Conservation (phyloP, 495 filamentous ascomycete genomes). For the Tuber aestivum region DNA sequence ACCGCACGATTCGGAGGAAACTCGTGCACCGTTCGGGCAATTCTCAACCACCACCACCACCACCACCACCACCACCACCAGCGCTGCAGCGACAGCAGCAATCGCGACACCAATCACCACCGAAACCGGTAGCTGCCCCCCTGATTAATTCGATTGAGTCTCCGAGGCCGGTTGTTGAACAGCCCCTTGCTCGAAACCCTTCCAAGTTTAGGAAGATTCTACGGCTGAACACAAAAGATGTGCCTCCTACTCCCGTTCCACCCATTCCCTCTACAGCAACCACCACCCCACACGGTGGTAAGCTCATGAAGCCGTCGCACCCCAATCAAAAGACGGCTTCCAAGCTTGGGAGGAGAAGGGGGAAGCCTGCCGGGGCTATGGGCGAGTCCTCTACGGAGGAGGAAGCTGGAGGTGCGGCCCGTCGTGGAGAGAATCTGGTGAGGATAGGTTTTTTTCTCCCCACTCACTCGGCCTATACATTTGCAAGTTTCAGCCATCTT, state of each 20-base stretch:
- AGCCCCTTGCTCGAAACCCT: slow-evolving; percentile 27
- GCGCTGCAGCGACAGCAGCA: slow-evolving; percentile 1
- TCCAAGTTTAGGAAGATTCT: slow-evolving; percentile 39
- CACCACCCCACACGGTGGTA: slow-evolving; percentile 12
- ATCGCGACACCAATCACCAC: slow-evolving; percentile 1
- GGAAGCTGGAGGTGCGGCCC: background rate
- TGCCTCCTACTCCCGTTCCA: slow-evolving; percentile 11
- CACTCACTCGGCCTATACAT: background rate
- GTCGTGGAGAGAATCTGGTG: background rate
- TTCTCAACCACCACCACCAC: slow-evolving; percentile 12
- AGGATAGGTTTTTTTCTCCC: background rate
- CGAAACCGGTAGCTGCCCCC: slow-evolving; percentile 1
- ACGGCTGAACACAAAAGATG: slow-evolving; percentile 36
- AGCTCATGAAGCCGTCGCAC: slow-evolving; percentile 10
- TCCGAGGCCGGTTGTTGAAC: slow-evolving; percentile 22
- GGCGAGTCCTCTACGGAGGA: slow-evolving; percentile 17
- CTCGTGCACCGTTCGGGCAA: slow-evolving; percentile 7
- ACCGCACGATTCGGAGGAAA: slow-evolving; percentile 39
- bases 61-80: slow-evolving; percentile 10
- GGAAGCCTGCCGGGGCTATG: slow-evolving; percentile 3
- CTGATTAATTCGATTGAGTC: background rate
- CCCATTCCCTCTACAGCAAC: slow-evolving; percentile 9
- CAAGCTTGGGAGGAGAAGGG: slow-evolving; percentile 18
- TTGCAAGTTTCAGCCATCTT: background rate
- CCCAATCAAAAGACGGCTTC: slow-evolving; percentile 12